Evolutionary conservation across 148 eudicot genomes (phyloP).

Genomic region (Nepenthes mirabilis): DNA sequence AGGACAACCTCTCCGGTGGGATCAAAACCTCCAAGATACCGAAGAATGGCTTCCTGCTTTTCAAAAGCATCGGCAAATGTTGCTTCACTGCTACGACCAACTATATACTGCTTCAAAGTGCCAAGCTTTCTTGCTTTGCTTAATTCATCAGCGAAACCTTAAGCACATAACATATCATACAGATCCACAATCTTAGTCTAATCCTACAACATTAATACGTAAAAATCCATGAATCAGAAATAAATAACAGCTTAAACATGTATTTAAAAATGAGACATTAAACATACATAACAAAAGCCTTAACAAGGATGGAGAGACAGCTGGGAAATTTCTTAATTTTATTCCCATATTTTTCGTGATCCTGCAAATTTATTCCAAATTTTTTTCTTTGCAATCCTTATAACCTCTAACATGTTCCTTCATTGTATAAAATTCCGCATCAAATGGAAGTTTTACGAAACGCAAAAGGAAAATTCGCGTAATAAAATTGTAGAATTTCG

Average conservation of each 20-base stretch:
- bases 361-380: too few relatives aligned
- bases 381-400: too few relatives aligned
- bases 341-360: too few relatives aligned
- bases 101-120: constrained; percentile 54
- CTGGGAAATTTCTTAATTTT: too few relatives aligned
- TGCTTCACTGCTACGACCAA: constrained; percentile 76
- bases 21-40: constrained; percentile 54
- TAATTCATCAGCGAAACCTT: constrained; percentile 76
- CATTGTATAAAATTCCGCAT: too few relatives aligned
- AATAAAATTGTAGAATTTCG: too few relatives aligned
- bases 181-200: neutral
- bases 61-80: constrained; percentile 65
- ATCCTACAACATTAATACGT: neutral
- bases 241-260: neutral
- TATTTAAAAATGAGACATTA: neutral
- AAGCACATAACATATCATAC: constrained; percentile 1
- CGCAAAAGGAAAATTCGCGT: too few relatives aligned
- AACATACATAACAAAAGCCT: too few relatives aligned
- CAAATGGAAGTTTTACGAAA: too few relatives aligned
- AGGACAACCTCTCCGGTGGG: constrained; percentile 60
- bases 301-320: too few relatives aligned
- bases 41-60: constrained; percentile 69
- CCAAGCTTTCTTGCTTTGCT: constrained; percentile 55
- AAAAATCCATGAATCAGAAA: neutral
- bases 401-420: too few relatives aligned